A percentile compares a stretch with the other conserved stretches of the same genome.
These are phyloP conservation scores for Solanum paucissectum DNA, from an alignment of 257 asterid genomes.

Conservation along the genomic window DNA sequence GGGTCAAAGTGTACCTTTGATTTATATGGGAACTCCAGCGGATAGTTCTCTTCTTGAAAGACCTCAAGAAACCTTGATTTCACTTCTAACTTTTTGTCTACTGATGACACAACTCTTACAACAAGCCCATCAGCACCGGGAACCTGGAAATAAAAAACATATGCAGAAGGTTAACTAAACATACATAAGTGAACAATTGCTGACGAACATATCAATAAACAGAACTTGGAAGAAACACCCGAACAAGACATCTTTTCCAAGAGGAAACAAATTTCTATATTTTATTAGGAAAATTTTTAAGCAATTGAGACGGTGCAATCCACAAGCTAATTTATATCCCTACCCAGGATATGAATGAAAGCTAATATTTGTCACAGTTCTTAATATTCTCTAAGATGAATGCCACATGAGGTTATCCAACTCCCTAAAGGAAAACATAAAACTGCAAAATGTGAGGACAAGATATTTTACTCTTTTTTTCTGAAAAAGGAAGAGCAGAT, in stretches of 20 bases:
- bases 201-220: not conserved
- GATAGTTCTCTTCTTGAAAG: conserved; percentile 82
- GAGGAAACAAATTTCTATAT: not conserved
- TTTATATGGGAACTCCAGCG: conserved; percentile 72
- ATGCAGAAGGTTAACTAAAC: not conserved
- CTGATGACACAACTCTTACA: conserved; percentile 91
- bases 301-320: not conserved
- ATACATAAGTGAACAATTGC: not conserved
- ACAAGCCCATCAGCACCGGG: conserved; percentile 97
- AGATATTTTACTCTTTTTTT: not conserved
- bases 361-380: not conserved
- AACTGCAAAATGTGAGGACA: not conserved
- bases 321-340: not conserved
- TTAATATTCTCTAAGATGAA: not conserved
- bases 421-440: not conserved
- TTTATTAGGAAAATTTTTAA: not conserved
- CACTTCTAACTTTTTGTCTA: conserved; percentile 94
- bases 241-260: not conserved
- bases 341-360: not conserved
- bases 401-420: not conserved
- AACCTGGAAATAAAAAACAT: conserved; percentile 32
- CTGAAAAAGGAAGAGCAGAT: not conserved
- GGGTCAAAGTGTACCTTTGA: conserved; percentile 52
- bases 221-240: not conserved
- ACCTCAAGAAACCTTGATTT: conserved; percentile 88